Evolutionary conservation across 768 basidiomycete species (phyloP), one percentile per base, ranked within the genome.

Genomic region (Xerocomus brunneocitrinus): DNA sequence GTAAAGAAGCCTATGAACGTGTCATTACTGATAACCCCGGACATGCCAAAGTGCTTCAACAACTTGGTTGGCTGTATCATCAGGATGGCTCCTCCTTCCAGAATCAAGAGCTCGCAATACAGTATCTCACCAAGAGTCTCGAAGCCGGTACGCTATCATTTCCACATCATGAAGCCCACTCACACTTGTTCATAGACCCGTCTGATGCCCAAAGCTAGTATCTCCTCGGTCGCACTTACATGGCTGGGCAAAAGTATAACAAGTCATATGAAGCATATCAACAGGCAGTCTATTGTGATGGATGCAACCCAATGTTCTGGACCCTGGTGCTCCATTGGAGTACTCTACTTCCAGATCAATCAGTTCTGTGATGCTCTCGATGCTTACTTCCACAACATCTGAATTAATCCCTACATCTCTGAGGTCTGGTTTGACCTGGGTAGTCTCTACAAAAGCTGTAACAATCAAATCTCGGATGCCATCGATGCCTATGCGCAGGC

Each of bases 181-280:
- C 35, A 58, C 13, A 4, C 13, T 54, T 43, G 43, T 31, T 19
- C 34, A 16, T 19, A 95, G 97, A 98, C 72, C 85, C 91, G n/a
- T 81, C 87, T 28, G 97, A 99, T 68, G 92, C 97, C 16, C 97
- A 98, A 72, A 95, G 91, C 63, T 99, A 95, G 95, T 99, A 98
- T 73, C 83, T 98, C 40, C 86, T 98, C 57, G 95, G 95, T 50
- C 91, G 97, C 58, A 95, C 95, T 1, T 98, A 94, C 72, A 98
- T 98, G 94, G 91, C 94, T 14, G 93, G 91, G 16, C 91, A 91
- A 71, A 95, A 98, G 69, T 98, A 98, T 75, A 98, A 97, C 79
- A 98, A 98, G 68, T 97, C 95, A n/a, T 98, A 99, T 73, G 95
- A 99, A 70, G 95, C 95, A 0, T 98, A 98, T 68, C 97, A 99